phyloP scores from a whole-genome alignment of 1,139 yeast genomes.

The Suhomyces ambrosiae region DNA sequence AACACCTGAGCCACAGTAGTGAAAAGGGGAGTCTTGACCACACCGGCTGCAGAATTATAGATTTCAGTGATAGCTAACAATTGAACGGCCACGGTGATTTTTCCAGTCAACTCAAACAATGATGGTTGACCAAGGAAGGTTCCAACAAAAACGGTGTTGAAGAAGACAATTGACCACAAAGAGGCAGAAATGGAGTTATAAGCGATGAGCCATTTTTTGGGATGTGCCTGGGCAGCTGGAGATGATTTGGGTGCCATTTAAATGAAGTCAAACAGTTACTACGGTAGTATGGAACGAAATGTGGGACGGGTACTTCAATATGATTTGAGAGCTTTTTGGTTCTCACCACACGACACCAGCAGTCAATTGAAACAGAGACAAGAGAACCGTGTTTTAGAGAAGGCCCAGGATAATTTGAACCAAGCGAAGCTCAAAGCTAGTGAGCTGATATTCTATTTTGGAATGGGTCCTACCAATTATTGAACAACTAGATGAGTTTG shows the following conservation, averaged over 20 bases:
- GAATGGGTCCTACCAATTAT: too few species aligned
- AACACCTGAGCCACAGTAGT: slow-evolving; percentile 87
- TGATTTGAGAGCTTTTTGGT: too few species aligned
- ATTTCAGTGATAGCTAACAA: slow-evolving; percentile 83
- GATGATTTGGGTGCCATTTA: slow-evolving; percentile 2
- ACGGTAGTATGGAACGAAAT: too few species aligned
- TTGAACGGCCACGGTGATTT: slow-evolving; percentile 69
- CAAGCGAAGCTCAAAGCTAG: too few species aligned
- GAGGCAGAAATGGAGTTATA: slow-evolving; percentile 50
- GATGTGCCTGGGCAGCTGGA: slow-evolving; percentile 21
- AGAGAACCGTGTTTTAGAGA: too few species aligned
- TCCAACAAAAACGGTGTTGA: slow-evolving; percentile 43
- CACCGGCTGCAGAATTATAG: slow-evolving; percentile 71
- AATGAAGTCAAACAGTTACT: background rate
- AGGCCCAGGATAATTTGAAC: too few species aligned
- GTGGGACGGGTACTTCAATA: too few species aligned
- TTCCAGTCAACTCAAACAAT: slow-evolving; percentile 60
- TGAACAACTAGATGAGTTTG: too few species aligned
- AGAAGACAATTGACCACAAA: slow-evolving; percentile 47
- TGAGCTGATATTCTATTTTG: too few species aligned
- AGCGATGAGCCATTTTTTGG: slow-evolving; percentile 44
- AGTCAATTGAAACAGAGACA: too few species aligned
- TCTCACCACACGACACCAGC: too few species aligned
- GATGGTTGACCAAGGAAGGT: slow-evolving; percentile 55
- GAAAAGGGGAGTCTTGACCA: slow-evolving; percentile 80